Conservation (phyloP, 805 yeast species). For the Barnettozyma pratensis region DNA sequence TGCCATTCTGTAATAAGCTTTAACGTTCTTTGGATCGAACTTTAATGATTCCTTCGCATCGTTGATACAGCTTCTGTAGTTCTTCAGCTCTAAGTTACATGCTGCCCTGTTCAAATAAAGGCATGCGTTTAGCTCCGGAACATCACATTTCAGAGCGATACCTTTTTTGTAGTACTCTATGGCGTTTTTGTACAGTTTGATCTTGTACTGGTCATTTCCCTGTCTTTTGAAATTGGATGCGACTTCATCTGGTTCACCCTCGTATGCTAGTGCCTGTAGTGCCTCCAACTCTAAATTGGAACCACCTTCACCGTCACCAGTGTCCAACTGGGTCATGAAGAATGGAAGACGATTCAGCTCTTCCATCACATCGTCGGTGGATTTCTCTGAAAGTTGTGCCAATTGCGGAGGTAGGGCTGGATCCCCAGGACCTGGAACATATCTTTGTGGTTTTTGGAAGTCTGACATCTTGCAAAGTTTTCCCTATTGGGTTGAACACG, state of each 20-base stretch:
- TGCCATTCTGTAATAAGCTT: conserved; percentile 83
- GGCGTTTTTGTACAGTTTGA: conserved; percentile 70
- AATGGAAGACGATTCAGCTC: conserved; percentile 85
- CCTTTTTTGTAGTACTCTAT: conserved; percentile 77
- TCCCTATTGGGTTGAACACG: too few species aligned
- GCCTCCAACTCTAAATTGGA: conserved; percentile 79
- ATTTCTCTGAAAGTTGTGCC: conserved; percentile 52
- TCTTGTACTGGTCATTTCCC: conserved; percentile 83
- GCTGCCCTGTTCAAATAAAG: conserved; percentile 84
- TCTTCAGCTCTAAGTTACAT: conserved; percentile 78
- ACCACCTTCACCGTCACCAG: conserved; percentile 71
- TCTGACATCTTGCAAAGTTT: conserved; percentile 2
- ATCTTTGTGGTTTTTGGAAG: conserved; percentile 30
- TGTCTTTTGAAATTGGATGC: conserved; percentile 87
- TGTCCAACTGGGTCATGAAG: conserved; percentile 86
- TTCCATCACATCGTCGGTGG: conserved; percentile 68
- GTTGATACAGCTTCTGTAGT: conserved; percentile 79
- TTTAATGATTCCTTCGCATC: conserved; percentile 73
- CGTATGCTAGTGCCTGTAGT: conserved; percentile 83
- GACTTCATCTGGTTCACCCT: conserved; percentile 91
- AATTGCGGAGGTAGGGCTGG: conserved; percentile 82
- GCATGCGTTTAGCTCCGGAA: conserved; percentile 49
- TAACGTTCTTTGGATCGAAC: conserved; percentile 63
- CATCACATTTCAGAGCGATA: conserved; percentile 61
- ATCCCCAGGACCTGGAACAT: conserved; percentile 48